Evolutionary conservation across 768 basidiomycete species (phyloP).

Genomic region (Leucocoprinus birnbaumii): DNA sequence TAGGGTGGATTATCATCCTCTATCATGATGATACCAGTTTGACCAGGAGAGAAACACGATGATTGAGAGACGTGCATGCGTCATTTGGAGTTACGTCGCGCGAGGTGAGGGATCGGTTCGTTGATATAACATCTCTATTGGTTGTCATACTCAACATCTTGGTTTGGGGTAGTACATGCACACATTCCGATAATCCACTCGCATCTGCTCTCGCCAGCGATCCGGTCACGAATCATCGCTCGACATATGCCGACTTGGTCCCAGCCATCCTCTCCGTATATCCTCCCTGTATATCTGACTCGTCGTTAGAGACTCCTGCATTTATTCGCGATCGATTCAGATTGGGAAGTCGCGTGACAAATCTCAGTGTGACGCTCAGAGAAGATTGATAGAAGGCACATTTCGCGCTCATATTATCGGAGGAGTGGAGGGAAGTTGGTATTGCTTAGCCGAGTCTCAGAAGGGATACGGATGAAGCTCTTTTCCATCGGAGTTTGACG

Average conservation of each 20-base stretch:
- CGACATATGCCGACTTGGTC: constrained; percentile 27
- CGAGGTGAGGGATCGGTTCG: constrained; percentile 39
- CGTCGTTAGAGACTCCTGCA: not conserved
- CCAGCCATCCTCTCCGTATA: constrained; percentile 66
- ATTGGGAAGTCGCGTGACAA: constrained; percentile 48
- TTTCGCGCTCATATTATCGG: constrained; percentile 28
- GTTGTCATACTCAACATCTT: too few relatives aligned
- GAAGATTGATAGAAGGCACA: constrained; percentile 56
- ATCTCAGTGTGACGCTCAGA: constrained; percentile 35
- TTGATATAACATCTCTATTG: constrained; percentile 29
- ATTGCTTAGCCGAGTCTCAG: constrained; percentile 19
- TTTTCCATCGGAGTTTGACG: constrained; percentile 60
- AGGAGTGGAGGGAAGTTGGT: constrained; percentile 39
- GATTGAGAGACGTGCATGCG: constrained; percentile 61
- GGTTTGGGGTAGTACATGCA: constrained; percentile 23
- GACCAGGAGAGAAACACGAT: constrained; percentile 51
- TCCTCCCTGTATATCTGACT: constrained; percentile 61
- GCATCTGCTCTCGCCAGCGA: constrained; percentile 68
- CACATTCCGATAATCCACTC: constrained; percentile 78
- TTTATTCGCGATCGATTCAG: constrained; percentile 42
- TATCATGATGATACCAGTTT: constrained; percentile 63
- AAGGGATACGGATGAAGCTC: constrained; percentile 17
- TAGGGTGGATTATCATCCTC: constrained; percentile 75
- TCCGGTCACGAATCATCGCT: constrained; percentile 38
- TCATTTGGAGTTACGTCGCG: constrained; percentile 21